These are phyloP conservation scores for Aureobasidium zeae DNA, from an alignment of 2,329 filamentous ascomycete species.

Conservation along the genomic window DNA sequence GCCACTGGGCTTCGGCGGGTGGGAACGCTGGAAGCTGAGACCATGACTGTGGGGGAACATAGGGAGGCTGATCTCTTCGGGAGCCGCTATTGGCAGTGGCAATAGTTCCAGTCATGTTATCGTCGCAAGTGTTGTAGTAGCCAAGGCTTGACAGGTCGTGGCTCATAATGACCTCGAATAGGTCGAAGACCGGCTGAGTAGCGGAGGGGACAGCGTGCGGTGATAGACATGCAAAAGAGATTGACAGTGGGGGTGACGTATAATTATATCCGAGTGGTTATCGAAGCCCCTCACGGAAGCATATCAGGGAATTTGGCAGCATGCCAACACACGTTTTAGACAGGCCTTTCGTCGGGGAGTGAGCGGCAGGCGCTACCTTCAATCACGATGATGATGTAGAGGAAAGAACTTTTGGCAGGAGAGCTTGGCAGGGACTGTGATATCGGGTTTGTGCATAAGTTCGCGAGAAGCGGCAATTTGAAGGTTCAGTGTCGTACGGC, in stretches of 20 bases:
- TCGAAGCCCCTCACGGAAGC: conserved; percentile 6
- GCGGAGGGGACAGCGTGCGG: neutral
- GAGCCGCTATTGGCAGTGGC: neutral
- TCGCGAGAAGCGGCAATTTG: conserved; percentile 11
- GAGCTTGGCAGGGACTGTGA: conserved; percentile 13
- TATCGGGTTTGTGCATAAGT: conserved; percentile 7
- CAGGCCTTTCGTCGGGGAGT: conserved; percentile 9
- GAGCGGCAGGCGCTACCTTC: conserved; percentile 8
- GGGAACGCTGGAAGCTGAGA: neutral
- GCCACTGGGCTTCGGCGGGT: neutral
- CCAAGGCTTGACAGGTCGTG: conserved; percentile 9
- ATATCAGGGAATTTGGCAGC: neutral
- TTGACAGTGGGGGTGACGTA: neutral
- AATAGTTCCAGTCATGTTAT: neutral
- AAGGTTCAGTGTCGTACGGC: conserved; percentile 7
- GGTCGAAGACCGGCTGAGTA: conserved; percentile 7
- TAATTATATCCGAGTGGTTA: neutral
- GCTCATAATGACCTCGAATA: conserved; percentile 3
- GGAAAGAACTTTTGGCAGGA: conserved; percentile 5
- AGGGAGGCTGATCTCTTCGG: neutral
- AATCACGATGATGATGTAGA: conserved; percentile 10
- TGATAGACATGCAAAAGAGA: conserved; percentile 10
- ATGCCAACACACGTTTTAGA: conserved; percentile 14
- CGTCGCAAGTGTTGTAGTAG: conserved; percentile 3
- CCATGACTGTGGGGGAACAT: neutral